Evolutionary conservation across 1,139 yeast genomes (phyloP), one percentile per base, ranked within the genome.

Genomic region (Nakaseomyces kungkrabaensis): DNA sequence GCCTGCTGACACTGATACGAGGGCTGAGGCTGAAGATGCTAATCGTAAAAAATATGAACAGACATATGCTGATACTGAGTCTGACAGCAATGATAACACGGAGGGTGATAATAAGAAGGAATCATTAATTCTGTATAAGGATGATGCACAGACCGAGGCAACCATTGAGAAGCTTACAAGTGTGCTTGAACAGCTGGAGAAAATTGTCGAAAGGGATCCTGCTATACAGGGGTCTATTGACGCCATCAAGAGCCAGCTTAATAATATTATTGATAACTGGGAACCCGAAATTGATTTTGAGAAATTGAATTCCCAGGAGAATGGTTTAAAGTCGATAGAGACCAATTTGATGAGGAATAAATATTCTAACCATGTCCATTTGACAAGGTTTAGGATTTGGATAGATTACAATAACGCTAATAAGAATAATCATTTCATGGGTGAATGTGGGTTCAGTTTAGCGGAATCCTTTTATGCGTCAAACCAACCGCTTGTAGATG

Each of bases 401-500:
- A 47, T 55, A 10, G 57, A 58, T 45, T 45, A 50, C 47, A 47
- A 54, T 33, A 48, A 51, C 46, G 43, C 41, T 38, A 31, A 36
- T 9, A 48, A 47, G 27, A 41, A 38, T 37, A 41, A 41, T 11
- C 44, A 41, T 29, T 41, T 41, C 34, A 41, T 41, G 44, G 32
- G 47, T 41, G 43, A 50, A 41, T 47, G 38, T 26, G 44, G 44
- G 13, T 41, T 41, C 25, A 27, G 34, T 27, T 37, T 29, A 13
- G 22, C 43, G 9, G 47, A 51, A 11, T 45, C 48, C 31, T 41
- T 51, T 7, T 46, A 48, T 27, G 48, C 56, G 24, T 45, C 54
- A 7, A 52, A 54, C 26, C 53, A 56, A 29, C 65, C 66, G 1
- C 45, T 63, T 29, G 54, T 64, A 11, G 67, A 63, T 48, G 63